Evolutionary conservation across 192 early-diverging fungal species (phyloP), one percentile per base, ranked within the genome.

Genomic region (Podila epicladia): DNA sequence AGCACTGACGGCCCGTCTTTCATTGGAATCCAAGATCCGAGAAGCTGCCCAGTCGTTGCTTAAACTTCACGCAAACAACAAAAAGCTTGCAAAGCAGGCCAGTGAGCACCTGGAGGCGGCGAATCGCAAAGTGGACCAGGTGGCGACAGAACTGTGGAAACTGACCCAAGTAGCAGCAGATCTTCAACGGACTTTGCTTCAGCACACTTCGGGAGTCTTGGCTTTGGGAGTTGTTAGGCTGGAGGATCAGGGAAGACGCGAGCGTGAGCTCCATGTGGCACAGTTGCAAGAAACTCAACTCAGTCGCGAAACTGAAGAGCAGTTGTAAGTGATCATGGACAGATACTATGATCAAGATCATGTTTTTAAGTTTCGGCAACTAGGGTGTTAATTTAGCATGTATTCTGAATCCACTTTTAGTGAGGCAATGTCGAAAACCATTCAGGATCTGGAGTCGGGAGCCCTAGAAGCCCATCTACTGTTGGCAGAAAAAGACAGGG

Each of bases 11-110:
- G 78, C 83, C 3, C 85, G 85, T 32, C 68, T 91, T 17, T 70
- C 83, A 37, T 53, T 91, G 9, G 90, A 91, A 69, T 85, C 83
- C 32, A 91, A 90, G 66, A 91, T 91, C 55, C 69, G 86, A 22
- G 87, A 89, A 67, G 89, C 88, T 11, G 87, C 90, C 28, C 84
- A 83, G 33, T 89, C 90, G 2, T 65, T 91, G 20, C 69, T 85
- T 9, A 80, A 82, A 59, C 77, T 90, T 11, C 86, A 89, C 65
- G 83, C 85, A 0, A 71, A 85, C 13, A 87, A 89, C 50, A 88
- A 86, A 69, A 83, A 87, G 59, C 59, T 89, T 28, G 82, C 88
- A 5, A 64, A 80, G 17, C 86, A 89, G 51, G 83, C 88, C 22
- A 76, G 80, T 38, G 88, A 86, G 55, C 87, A 90, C 71, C 58